Evolutionary conservation across 139 green algal species (phyloP).

Genomic region (Pseudopediastrum boryanum): DNA sequence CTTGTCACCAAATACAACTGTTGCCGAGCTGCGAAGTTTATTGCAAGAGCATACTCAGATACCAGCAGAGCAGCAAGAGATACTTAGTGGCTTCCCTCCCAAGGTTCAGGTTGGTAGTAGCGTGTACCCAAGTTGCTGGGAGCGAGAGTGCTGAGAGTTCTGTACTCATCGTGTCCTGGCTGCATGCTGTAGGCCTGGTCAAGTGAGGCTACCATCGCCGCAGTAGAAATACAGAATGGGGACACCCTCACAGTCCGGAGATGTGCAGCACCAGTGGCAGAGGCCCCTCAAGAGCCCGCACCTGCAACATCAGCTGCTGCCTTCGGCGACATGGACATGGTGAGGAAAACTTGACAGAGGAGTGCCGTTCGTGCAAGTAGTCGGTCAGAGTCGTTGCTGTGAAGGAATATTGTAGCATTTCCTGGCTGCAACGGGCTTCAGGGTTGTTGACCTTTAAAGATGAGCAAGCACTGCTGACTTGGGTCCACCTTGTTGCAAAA

Average conservation of each 20-base stretch:
- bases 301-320: conserved; percentile 1
- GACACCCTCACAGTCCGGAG: conserved; percentile 66
- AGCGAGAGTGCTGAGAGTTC: not conserved
- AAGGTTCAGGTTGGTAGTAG: conserved; percentile 10
- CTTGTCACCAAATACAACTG: conserved; percentile 38
- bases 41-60: conserved; percentile 56
- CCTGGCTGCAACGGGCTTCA: not conserved
- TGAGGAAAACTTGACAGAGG: not conserved
- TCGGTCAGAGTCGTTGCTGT: not conserved
- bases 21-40: conserved; percentile 48
- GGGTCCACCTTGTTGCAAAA: too few species aligned
- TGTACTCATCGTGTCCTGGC: not conserved
- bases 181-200: not conserved
- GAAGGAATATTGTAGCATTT: not conserved
- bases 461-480: too few species aligned
- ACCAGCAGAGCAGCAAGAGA: conserved; percentile 49
- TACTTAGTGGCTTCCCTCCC: conserved; percentile 72
- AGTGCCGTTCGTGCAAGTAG: too few species aligned
- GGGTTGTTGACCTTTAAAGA: not conserved
- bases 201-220: conserved; percentile 1
- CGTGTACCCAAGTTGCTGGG: not conserved
- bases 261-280: not conserved
- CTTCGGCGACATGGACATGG: not conserved
- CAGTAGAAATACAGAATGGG: conserved; percentile 51
- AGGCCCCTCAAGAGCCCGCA: not conserved